Base-by-base conservation (phyloP, 1,284 basidiomycete species). In the Ganoderma leucocontextum region DNA sequence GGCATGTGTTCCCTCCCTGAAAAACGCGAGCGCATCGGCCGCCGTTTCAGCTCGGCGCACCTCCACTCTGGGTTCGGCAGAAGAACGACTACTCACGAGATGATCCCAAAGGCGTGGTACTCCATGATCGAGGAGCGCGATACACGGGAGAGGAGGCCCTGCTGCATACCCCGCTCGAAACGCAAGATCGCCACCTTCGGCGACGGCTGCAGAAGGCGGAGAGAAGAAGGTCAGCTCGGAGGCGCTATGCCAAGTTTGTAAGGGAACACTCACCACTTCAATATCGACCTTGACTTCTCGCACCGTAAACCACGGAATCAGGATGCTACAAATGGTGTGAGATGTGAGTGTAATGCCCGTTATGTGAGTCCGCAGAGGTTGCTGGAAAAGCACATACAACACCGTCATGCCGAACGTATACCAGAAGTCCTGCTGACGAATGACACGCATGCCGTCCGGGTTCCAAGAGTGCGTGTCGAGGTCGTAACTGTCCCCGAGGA, bases 81-180 rank as follows among this genome's bases (percentile, higher is more conserved):
- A 5, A 59, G 36, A 5, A 60, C 12, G n/a, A 41, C 10, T 15
- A 80, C 86, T 63, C 80, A 89, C 87, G 89, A 90, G 69, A 91
- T 87, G 77, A 89, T 90, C 64, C 90, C 90, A 76, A 91, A 91
- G 17, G 89, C 87, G 73, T 91, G 90, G 76, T 90, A 91, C 78
- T 91, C 90, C 84, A 89, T 83, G 67, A 90, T 81, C 47, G 87
- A 85, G 73, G 85, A 85, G 78, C 89, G 88, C 74, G 87, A 88
- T 75, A 92, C 88, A 71, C 90, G 86, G 72, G 88, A 86, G 58
- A 91, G 79, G 61, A 91, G 82, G 15, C 90, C 90, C 76, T 91
- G 89, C 76, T 91, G 89, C 88, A 92, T 91, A 39, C 90, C 90
- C 60, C 89, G 84, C 77, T 90, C 84, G 73, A 91, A 91, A 60